Conservation (phyloP, 495 filamentous ascomycete species). For the Thermothielavioides terrestris region DNA sequence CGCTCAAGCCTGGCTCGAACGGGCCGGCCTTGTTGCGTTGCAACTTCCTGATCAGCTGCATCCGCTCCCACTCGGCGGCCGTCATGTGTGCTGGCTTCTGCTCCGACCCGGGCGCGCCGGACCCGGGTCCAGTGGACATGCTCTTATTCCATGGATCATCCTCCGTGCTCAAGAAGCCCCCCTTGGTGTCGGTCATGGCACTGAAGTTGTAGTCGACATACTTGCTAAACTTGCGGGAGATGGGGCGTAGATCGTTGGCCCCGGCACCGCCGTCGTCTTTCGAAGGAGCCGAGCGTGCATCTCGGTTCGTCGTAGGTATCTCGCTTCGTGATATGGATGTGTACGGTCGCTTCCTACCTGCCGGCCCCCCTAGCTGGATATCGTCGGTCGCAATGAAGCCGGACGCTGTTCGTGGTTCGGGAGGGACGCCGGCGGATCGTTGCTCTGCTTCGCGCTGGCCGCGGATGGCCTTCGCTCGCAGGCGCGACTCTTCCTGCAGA, state of each 20-base stretch:
- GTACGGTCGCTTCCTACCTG: conserved; percentile 44
- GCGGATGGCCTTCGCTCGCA: conserved; percentile 83
- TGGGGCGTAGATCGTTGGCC: conserved; percentile 46
- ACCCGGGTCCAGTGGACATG: conserved; percentile 42
- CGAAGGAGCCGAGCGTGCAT: conserved; percentile 40
- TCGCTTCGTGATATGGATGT: conserved; percentile 52
- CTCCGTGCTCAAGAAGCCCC: conserved; percentile 76
- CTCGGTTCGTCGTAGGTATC: conserved; percentile 55
- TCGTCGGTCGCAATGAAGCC: conserved; percentile 34
- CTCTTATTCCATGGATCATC: conserved; percentile 87
- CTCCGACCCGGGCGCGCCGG: conserved; percentile 33
- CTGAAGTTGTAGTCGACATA: conserved; percentile 96
- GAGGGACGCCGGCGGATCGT: conserved; percentile 23
- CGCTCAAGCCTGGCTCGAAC: conserved; percentile 77
- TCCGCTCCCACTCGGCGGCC: conserved; percentile 81
- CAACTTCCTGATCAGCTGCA: conserved; percentile 60
- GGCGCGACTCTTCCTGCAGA: conserved; percentile 73
- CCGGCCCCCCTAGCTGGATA: conserved; percentile 29
- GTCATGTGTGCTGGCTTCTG: conserved; percentile 85
- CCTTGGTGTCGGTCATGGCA: conserved; percentile 96
- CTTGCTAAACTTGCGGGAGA: conserved; percentile 62
- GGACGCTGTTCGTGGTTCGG: conserved; percentile 27
- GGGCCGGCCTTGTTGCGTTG: conserved; percentile 67
- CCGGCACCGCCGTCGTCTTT: conserved; percentile 42
- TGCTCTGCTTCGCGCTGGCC: conserved; percentile 56